Evolutionary conservation across 108 stramenopile genomes (phyloP).

Genomic region (Chaetoceros muelleri): DNA sequence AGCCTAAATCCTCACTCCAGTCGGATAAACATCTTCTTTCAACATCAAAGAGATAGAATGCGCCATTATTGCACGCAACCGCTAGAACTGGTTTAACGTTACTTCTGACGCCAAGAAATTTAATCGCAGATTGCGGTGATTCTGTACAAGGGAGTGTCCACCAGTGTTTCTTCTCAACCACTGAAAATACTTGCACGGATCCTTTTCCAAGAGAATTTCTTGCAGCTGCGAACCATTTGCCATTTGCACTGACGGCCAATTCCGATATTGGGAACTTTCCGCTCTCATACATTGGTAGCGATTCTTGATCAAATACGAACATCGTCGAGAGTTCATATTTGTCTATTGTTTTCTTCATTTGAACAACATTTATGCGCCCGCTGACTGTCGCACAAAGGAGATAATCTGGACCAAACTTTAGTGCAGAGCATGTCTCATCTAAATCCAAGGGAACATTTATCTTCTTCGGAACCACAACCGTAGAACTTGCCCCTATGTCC

Average conservation of each 20-base stretch:
- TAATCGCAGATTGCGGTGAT: constrained; percentile 38
- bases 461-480: constrained; percentile 24
- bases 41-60: constrained; percentile 57
- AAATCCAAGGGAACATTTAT: constrained; percentile 15
- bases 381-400: constrained; percentile 31
- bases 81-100: constrained; percentile 30
- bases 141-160: constrained; percentile 70
- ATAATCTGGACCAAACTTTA: constrained; percentile 19
- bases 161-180: constrained; percentile 27
- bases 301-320: background rate
- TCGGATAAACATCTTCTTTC: constrained; percentile 24
- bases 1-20: constrained; percentile 66
- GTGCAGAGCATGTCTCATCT: constrained; percentile 17
- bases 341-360: background rate
- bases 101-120: constrained; percentile 31
- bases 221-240: constrained; percentile 47
- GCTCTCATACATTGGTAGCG: background rate
- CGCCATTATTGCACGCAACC: constrained; percentile 54
- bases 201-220: constrained; percentile 27
- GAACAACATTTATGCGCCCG: constrained; percentile 28
- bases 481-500: constrained; percentile 9
- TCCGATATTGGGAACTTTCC: constrained; percentile 13
- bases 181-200: constrained; percentile 38
- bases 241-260: constrained; percentile 31
- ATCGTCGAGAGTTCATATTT: background rate